These are phyloP conservation scores for Globisporangium apiculatum DNA, from an alignment of 352 stramenopile genomes.

Conservation along the genomic window DNA sequence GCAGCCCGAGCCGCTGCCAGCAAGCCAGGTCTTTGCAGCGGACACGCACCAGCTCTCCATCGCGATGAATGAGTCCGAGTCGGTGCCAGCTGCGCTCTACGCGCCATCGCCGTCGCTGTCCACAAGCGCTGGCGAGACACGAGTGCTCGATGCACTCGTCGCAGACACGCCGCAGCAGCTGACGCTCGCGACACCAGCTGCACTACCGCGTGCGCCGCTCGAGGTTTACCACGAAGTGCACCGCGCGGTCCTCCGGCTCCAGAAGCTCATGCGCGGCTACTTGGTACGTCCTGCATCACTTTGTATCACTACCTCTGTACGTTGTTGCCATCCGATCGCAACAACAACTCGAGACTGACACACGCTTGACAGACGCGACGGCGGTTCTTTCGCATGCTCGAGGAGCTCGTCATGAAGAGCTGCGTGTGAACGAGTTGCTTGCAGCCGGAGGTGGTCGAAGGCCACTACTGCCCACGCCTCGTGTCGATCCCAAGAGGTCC, in stretches of 20 bases:
- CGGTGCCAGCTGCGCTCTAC: not conserved
- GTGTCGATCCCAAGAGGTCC: too few relatives aligned
- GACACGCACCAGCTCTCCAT: slow-evolving; percentile 8
- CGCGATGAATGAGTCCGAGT: slow-evolving; percentile 3
- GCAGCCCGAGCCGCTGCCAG: not conserved
- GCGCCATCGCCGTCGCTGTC: not conserved
- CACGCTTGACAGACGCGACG: slow-evolving; percentile 20
- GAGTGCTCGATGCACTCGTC: not conserved
- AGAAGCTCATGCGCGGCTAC: slow-evolving; percentile 18
- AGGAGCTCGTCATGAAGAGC: slow-evolving; percentile 23
- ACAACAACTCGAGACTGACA: not conserved
- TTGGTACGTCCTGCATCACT: slow-evolving; percentile 13
- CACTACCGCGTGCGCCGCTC: slow-evolving; percentile 1
- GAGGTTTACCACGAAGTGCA: slow-evolving; percentile 16
- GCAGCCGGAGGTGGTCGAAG: too few relatives aligned
- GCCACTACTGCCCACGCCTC: too few relatives aligned
- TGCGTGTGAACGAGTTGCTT: not conserved
- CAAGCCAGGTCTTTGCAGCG: slow-evolving; percentile 12
- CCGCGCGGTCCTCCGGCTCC: slow-evolving; percentile 12
- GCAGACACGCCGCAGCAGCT: not conserved
- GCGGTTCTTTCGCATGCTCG: slow-evolving; percentile 31
- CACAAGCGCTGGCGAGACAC: not conserved
- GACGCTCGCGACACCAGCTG: too few relatives aligned
- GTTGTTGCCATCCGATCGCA: not conserved
- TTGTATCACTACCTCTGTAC: not conserved